Base-by-base conservation (phyloP, 257 asterid genomes). In the Buddleja alternifolia region DNA sequence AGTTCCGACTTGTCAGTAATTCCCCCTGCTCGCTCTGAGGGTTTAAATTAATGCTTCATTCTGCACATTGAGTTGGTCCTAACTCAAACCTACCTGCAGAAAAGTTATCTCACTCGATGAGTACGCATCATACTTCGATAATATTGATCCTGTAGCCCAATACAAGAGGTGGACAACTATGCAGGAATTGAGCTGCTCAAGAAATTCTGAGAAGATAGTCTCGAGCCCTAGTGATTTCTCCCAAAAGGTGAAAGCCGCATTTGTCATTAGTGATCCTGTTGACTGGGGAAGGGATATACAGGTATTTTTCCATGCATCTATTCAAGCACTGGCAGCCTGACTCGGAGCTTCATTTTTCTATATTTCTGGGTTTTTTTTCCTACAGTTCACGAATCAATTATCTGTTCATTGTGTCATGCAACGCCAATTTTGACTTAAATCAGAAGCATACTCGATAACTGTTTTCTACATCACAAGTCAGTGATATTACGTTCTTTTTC, bases 221-320 rank as follows among this genome's bases (percentile, higher is more conserved):
- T 69, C 63, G n/a, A 64, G 72, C 11, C n/a, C 23, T 60, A 58
- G 41, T 59, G 63, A 21, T 54, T 50, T 40, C 34, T 67, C 79
- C 7, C 72, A 71, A 36, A 80, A 66, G 50, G 87, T 83, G n/a
- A 76, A 75, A 79, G 88, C 88, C 44, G 90, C 67, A 57, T 86
- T 86, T 71, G 77, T 86, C 70, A 65, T 73, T 34, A 82, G 90
- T 70, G 93, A 86, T 80, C 90, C 93, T 20, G 93, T 86, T 67
- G 90, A 82, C 73, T 86, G 90, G 93, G 88, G 93, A 23, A 75
- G 90, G 67, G 88, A 86, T 74, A 84, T 86, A 34, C 93, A 86
- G 90, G 90, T 84, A 71, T 6, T 40, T 53, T 15, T 21, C 24
- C 5, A 39, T 48, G 2, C 12, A 19, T 24, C 59, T 34, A 47